phyloP scores from a whole-genome alignment of 495 filamentous ascomycete genomes.

The Collariella sp. region DNA sequence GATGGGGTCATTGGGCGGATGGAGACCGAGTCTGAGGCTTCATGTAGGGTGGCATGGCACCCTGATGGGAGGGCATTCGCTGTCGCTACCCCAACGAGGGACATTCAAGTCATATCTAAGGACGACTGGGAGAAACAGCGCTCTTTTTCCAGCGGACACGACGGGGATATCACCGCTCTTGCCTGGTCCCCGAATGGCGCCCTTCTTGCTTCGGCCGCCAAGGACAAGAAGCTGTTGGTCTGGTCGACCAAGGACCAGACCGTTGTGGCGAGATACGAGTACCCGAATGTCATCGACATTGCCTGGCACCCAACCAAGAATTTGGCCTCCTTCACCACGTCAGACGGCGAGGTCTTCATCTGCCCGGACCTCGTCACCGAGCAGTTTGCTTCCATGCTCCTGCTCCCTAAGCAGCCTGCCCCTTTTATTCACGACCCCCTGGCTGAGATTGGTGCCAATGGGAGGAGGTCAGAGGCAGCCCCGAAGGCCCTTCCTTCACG shows the following conservation, averaged over 20 bases:
- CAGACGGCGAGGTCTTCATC: constrained; percentile 85
- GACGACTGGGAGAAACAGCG: constrained; percentile 82
- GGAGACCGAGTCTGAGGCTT: constrained; percentile 70
- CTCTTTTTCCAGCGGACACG: constrained; percentile 67
- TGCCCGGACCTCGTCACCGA: constrained; percentile 67
- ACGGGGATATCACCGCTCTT: constrained; percentile 75
- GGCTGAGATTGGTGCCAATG: constrained; percentile 60
- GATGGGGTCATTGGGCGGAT: constrained; percentile 75
- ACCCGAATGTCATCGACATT: constrained; percentile 71
- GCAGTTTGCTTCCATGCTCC: constrained; percentile 53
- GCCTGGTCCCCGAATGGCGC: constrained; percentile 94
- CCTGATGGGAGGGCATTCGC: constrained; percentile 91
- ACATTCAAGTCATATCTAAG: constrained; percentile 77
- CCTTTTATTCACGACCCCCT: constrained; percentile 80
- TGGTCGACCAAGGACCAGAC: constrained; percentile 88
- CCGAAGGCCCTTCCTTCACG: constrained; percentile 43
- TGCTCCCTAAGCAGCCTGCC: constrained; percentile 54
- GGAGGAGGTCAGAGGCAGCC: constrained; percentile 46
- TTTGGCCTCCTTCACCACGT: constrained; percentile 79
- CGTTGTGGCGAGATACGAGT: constrained; percentile 62
- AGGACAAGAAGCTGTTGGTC: constrained; percentile 72
- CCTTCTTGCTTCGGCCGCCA: constrained; percentile 69
- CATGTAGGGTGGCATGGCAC: constrained; percentile 76
- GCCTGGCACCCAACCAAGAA: constrained; percentile 89
- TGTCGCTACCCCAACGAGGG: constrained; percentile 69